phyloP scores from a whole-genome alignment of 768 basidiomycete genomes.

The Trametes gibbosa region DNA sequence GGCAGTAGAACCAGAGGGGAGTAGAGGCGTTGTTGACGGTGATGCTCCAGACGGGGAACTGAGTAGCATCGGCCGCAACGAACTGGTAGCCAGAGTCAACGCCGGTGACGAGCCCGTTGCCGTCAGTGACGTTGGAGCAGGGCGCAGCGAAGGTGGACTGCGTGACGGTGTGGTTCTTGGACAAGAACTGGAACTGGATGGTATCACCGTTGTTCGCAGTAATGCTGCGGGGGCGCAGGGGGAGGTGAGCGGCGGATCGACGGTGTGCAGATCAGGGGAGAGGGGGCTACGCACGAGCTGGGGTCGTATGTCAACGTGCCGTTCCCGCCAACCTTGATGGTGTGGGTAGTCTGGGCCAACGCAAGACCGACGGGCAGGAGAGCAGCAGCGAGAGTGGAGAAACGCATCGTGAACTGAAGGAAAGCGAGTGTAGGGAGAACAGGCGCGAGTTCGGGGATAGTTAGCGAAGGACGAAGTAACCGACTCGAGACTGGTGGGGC shows the following conservation, averaged over 20 bases:
- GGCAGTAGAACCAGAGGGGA: constrained; percentile 65
- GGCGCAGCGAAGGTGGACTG: constrained; percentile 59
- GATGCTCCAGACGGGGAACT: constrained; percentile 45
- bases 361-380: constrained; percentile 44
- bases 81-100: constrained; percentile 52
- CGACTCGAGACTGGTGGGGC: constrained; percentile 29
- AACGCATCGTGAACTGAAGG: constrained; percentile 45
- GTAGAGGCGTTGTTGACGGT: constrained; percentile 42
- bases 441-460: constrained; percentile 15
- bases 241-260: not conserved
- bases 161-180: constrained; percentile 50
- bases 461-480: constrained; percentile 26
- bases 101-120: constrained; percentile 32
- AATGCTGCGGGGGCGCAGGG: constrained; percentile 29
- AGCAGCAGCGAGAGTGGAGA: constrained; percentile 41
- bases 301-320: constrained; percentile 32
- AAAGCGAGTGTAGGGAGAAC: constrained; percentile 8
- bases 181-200: constrained; percentile 48
- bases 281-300: constrained; percentile 5
- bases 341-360: constrained; percentile 33
- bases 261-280: not conserved
- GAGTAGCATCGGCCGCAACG: constrained; percentile 32
- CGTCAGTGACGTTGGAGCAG: constrained; percentile 39
- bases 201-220: constrained; percentile 43
- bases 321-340: constrained; percentile 29